phyloP scores from a whole-genome alignment of 2,329 filamentous ascomycete species.

The Westerdykella sp. region DNA sequence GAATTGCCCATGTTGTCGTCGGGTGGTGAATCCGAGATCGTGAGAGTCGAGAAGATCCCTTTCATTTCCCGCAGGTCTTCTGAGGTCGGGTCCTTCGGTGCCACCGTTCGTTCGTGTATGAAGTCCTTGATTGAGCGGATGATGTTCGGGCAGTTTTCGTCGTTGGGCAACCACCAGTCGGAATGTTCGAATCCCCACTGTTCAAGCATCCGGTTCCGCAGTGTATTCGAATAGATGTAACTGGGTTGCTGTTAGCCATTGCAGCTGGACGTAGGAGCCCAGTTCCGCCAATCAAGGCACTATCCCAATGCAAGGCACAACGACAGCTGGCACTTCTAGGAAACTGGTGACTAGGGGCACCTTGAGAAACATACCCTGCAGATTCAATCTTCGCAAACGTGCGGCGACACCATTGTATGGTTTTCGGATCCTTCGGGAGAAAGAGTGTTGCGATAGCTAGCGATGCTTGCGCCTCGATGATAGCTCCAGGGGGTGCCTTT shows the following conservation, averaged over 20 bases:
- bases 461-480: constrained; percentile 68
- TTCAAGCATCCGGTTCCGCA: constrained; percentile 69
- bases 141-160: constrained; percentile 67
- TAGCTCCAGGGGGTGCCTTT: constrained; percentile 60
- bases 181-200: constrained; percentile 67
- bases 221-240: constrained; percentile 72
- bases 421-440: constrained; percentile 65
- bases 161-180: constrained; percentile 84
- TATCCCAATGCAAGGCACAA: not conserved
- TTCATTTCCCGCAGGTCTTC: constrained; percentile 70
- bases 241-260: constrained; percentile 41
- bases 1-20: constrained; percentile 24
- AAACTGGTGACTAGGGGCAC: not conserved
- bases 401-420: constrained; percentile 71
- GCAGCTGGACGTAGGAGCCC: too few species aligned
- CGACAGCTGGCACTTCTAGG: not conserved
- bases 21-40: constrained; percentile 30
- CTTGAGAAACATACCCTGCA: constrained; percentile 58
- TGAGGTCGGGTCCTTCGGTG: constrained; percentile 44
- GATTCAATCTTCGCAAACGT: constrained; percentile 75
- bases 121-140: constrained; percentile 73
- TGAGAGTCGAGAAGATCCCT: constrained; percentile 53
- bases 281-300: too few species aligned
- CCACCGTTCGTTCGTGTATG: constrained; percentile 65
- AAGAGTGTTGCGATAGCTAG: constrained; percentile 73